phyloP scores from a whole-genome alignment of 2,329 filamentous ascomycete genomes.

The Phialophora chinensis region DNA sequence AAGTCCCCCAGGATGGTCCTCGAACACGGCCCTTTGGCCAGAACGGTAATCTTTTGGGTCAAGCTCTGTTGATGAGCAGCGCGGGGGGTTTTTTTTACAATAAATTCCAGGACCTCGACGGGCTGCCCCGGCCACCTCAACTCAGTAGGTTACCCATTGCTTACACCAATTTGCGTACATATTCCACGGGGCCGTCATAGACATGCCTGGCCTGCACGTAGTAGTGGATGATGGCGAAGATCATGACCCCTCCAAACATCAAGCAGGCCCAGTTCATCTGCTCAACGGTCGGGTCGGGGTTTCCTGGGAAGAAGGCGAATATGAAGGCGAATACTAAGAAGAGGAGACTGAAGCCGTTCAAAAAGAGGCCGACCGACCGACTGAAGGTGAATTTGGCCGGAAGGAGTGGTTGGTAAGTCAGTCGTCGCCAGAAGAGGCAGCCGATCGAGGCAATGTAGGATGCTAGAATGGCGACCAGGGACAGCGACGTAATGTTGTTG shows the following conservation, averaged over 20 bases:
- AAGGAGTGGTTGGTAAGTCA: slow-evolving; percentile 45
- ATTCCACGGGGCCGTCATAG: slow-evolving; percentile 45
- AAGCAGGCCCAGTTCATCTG: slow-evolving; percentile 44
- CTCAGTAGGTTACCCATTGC: background rate
- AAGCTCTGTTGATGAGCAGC: background rate
- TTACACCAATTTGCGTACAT: slow-evolving; percentile 35
- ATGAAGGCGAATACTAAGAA: slow-evolving; percentile 40
- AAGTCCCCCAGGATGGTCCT: background rate
- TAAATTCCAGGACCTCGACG: background rate
- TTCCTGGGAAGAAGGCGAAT: slow-evolving; percentile 43
- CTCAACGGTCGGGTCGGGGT: slow-evolving; percentile 29
- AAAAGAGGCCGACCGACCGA: slow-evolving; percentile 43
- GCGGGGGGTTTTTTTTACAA: background rate
- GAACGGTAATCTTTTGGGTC: background rate
- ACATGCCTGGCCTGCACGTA: slow-evolving; percentile 39
- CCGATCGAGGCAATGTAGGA: slow-evolving; percentile 50
- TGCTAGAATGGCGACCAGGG: slow-evolving; percentile 47
- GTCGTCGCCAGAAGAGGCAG: slow-evolving; percentile 46
- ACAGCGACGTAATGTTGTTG: slow-evolving; percentile 51
- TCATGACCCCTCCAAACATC: slow-evolving; percentile 41
- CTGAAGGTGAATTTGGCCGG: slow-evolving; percentile 49
- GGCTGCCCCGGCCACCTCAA: background rate
- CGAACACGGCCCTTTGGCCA: background rate
- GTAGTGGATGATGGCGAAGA: slow-evolving; percentile 42
- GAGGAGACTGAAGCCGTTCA: slow-evolving; percentile 47